Conservation (phyloP, 208 protist genomes). For the Acanthamoeba rhysodes region DNA sequence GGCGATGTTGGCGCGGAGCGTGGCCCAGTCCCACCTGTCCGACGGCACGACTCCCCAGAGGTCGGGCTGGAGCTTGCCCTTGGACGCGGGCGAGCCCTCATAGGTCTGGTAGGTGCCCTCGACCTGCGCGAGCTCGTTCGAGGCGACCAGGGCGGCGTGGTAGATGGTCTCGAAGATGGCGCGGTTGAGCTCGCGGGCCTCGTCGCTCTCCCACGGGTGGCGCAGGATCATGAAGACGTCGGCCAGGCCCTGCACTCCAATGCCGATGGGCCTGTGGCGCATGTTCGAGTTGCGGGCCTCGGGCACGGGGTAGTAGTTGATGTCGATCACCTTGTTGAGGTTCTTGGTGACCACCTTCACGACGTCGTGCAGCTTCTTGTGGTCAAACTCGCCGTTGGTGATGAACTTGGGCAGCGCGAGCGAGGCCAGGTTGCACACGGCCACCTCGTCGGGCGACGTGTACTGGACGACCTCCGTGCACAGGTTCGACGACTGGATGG, state of each 20-base stretch:
- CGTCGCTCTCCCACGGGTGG: slow-evolving; percentile 95
- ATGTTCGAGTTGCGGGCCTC: slow-evolving; percentile 97
- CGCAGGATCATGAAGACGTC: slow-evolving; percentile 98
- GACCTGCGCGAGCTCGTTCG: slow-evolving; percentile 94
- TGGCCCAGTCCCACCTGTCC: slow-evolving; percentile 97
- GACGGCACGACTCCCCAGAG: slow-evolving; percentile 95
- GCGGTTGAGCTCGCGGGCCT: slow-evolving; percentile 96
- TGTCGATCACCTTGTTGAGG: slow-evolving; percentile 99
- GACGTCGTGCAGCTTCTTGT: slow-evolving; percentile 94
- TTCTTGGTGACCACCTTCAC: slow-evolving; percentile 95
- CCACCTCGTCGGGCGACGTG: slow-evolving; percentile 97
- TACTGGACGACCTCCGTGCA: slow-evolving; percentile 99
- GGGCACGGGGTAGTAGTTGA: slow-evolving; percentile 98
- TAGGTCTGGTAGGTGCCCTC: slow-evolving; percentile 97
- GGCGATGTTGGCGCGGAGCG: slow-evolving; percentile 94
- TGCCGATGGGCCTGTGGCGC: slow-evolving; percentile 98
- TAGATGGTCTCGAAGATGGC: slow-evolving; percentile 99
- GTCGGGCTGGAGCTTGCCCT: slow-evolving; percentile 99
- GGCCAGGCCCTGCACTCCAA: slow-evolving; percentile 99
- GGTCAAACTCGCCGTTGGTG: slow-evolving; percentile 92
- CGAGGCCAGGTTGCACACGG: slow-evolving; percentile 99
- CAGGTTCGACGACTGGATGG: slow-evolving; percentile 99
- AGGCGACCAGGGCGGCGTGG: slow-evolving; percentile 95
- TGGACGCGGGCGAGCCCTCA: slow-evolving; percentile 94
- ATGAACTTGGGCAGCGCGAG: slow-evolving; percentile 98